Base-by-base conservation (phyloP, 176 grass and related monocot species). In the Coix lacrymajobi region DNA sequence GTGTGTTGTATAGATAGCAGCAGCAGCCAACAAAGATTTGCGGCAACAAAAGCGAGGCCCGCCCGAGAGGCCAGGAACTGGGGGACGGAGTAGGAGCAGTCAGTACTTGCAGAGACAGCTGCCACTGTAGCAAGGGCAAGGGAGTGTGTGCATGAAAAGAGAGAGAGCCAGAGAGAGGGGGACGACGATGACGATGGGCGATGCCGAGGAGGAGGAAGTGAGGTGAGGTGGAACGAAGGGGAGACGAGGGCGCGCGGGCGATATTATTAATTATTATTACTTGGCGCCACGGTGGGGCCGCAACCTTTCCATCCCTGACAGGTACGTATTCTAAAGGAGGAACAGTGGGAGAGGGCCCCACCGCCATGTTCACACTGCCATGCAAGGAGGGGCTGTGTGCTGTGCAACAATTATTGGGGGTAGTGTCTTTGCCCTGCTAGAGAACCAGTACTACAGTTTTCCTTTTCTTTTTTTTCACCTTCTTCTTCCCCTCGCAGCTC, bases 241-340 rank as follows among this genome's bases (percentile, higher is more conserved):
- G 1, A 9, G 22, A 0, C n/a, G 20, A 6, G 11, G 63, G 16
- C 17, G n/a, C n/a, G n/a, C n/a, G n/a, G 19, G 66, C 66, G 41
- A 31, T 49, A 48, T 52, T 52, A 49, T 52, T 52, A 33, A 62
- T 77, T 67, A 68, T 83, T 41, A 71, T 12, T 67, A 29, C 40
- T 71, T 71, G 69, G 69, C 69, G 0, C 24, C 25, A 19, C 5
- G 80, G n/a, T 82, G 77, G 77, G 76, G 38, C 75, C 76, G 64
- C 45, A 51, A 26, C 88, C 92, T 77, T 81, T 85, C 75, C 85
- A 93, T 93, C 49, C 79, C 79, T 94, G 88, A 62, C 82, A 88
- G 33, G 52, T 41, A 11, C 34, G 34, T 65, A 78, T 78, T 76
- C 75, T 66, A 62, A 83, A 58, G 68, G 71, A 85, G 52, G 38